Evolutionary conservation across 73 alveolate species (phyloP).

Genomic region (Paramecium tetraurelia): DNA sequence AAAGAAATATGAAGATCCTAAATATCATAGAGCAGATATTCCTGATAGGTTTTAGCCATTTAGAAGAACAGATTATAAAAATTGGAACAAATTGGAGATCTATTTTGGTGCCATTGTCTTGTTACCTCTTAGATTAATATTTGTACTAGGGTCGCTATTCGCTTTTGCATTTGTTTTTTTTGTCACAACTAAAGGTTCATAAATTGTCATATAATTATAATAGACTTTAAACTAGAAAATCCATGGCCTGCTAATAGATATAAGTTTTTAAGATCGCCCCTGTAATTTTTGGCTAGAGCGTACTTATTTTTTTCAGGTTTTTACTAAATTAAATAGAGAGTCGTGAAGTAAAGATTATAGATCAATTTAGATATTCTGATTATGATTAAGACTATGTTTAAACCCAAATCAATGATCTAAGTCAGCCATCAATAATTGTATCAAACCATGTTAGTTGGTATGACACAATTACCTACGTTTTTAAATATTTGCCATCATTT

Average conservation of each 20-base stretch:
- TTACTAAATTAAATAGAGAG: slow-evolving; percentile 6
- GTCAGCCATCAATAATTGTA: slow-evolving; percentile 51
- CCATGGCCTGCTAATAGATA: slow-evolving; percentile 29
- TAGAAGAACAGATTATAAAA: slow-evolving; percentile 6
- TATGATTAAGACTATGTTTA: slow-evolving; percentile 43
- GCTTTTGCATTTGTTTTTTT: slow-evolving; percentile 15
- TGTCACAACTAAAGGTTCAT: slow-evolving; percentile 21
- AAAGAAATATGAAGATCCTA: background rate
- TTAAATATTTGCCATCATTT: slow-evolving; percentile 51
- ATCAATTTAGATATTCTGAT: slow-evolving; percentile 29
- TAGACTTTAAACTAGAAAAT: slow-evolving; percentile 1
- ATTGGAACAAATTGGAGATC: slow-evolving; percentile 54
- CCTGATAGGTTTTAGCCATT: slow-evolving; percentile 27
- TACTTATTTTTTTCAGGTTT: slow-evolving; percentile 50
- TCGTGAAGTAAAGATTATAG: background rate
- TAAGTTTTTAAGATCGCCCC: background rate
- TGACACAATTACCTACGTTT: slow-evolving; percentile 48
- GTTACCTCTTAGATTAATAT: slow-evolving; percentile 34
- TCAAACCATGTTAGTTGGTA: slow-evolving; percentile 62
- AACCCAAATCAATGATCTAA: background rate
- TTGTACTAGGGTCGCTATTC: background rate
- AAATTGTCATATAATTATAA: slow-evolving; percentile 12
- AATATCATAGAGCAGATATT: background rate
- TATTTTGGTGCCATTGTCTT: slow-evolving; percentile 53
- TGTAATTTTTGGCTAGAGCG: slow-evolving; percentile 37